phyloP scores from a whole-genome alignment of 192 early-diverging fungal genomes.

The Backusella tuberculispora region DNA sequence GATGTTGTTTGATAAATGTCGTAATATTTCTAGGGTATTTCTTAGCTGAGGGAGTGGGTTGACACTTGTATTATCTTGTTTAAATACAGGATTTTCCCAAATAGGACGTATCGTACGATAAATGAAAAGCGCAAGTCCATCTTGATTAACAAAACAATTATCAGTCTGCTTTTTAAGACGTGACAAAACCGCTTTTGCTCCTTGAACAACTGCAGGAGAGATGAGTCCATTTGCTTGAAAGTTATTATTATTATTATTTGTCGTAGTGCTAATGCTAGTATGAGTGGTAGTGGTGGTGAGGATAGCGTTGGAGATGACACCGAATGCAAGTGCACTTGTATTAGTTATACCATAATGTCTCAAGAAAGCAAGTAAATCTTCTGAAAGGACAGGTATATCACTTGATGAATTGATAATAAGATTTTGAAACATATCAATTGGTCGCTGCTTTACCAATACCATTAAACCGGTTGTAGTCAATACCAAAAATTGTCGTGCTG shows the following conservation, averaged over 20 bases:
- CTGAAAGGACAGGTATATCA: not conserved
- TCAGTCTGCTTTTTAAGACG: not conserved
- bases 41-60: not conserved
- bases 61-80: not conserved
- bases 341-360: conserved; percentile 1
- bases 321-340: not conserved
- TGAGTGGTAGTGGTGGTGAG: not conserved
- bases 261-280: not conserved
- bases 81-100: not conserved
- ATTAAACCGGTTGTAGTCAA: conserved; percentile 77
- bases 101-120: conserved; percentile 7
- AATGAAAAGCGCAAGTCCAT: conserved; percentile 17
- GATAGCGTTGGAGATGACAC: not conserved
- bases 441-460: conserved; percentile 73
- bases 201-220: not conserved
- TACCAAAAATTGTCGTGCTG: conserved; percentile 68
- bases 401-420: conserved; percentile 44
- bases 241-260: too few species aligned
- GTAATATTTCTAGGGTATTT: not conserved
- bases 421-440: conserved; percentile 72
- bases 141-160: not conserved
- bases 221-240: too few species aligned
- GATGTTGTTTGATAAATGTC: not conserved
- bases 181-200: not conserved
- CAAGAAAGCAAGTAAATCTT: not conserved